Base-by-base conservation (phyloP, 1,284 basidiomycete genomes). In the Abortiporus biennis region DNA sequence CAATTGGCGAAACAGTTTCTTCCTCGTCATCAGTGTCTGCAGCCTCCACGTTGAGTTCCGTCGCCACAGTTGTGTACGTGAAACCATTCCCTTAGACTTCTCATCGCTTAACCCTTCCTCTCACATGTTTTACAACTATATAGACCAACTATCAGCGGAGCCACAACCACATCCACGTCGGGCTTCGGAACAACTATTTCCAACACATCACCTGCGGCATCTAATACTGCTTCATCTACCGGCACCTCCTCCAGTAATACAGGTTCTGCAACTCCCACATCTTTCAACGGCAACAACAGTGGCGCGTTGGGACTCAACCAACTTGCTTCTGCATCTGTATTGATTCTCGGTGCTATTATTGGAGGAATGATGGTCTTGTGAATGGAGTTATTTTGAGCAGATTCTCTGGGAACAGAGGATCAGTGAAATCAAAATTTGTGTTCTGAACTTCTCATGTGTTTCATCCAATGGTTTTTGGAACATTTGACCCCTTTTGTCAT, bases 1-100 rank as follows among this genome's bases (percentile, higher is more conserved):
- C 61, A 8, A 63, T 85, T 15, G 58, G 55, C 0, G 46, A 52
- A 3, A 52, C 59, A 1, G 51, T 53, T 1, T 43, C 56, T 3
- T 43, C 58, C 12, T 44, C 54, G 3, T 45, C 54, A 1, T 46
- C 54, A 2, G 47, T 54, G 8, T 47, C 50, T 4, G 30, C 47
- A 11, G 24, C 45, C 2, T 48, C 47, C 8, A 36, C 44, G 13
- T n/a, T n/a, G n/a, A n/a, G n/a, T n/a, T 35, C 29, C n/a, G 11
- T 15, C 23, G 25, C 29, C 32, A 41, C 30, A 16, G 25, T 29
- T 11, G 17, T 13, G 35, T 34, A 31, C 17, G 29, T n/a, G n/a
- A n/a, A n/a, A n/a, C n/a, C n/a, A n/a, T n/a, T n/a, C n/a, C n/a
- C n/a, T n/a, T n/a, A n/a, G n/a, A n/a, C n/a, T n/a, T 36, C n/a